These are phyloP conservation scores for Blepharisma undulans DNA, from an alignment of 169 alveolate species.

Conservation along the genomic window DNA sequence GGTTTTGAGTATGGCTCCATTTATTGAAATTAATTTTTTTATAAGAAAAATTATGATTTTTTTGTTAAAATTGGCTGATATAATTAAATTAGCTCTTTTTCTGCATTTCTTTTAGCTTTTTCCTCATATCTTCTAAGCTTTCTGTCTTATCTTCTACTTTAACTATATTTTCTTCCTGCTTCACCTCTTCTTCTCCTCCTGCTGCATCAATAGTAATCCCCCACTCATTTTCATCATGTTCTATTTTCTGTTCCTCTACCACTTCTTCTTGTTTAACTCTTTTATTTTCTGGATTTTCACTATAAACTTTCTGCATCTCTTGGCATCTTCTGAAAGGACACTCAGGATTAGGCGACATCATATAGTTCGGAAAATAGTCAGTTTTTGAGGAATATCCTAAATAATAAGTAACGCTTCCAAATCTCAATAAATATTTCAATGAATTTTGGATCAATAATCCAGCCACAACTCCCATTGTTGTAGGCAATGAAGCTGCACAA, in stretches of 20 bases:
- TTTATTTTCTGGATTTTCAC: neutral
- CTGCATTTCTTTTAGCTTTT: neutral
- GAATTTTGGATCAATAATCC: constrained; percentile 94
- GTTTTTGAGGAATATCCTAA: constrained; percentile 91
- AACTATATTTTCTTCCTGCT: neutral
- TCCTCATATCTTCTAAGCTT: constrained; percentile 32
- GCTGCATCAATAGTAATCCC: neutral
- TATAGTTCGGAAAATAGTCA: constrained; percentile 90
- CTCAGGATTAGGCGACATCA: constrained; percentile 89
- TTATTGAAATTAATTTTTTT: too few species aligned
- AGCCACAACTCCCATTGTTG: constrained; percentile 96
- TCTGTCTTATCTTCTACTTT: neutral
- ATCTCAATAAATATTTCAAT: constrained; percentile 88
- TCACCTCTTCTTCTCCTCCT: neutral
- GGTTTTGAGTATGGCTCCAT: neutral
- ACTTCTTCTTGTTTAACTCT: neutral
- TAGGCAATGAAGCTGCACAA: constrained; percentile 95
- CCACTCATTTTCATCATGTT: constrained; percentile 31
- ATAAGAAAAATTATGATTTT: too few species aligned
- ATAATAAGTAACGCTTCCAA: constrained; percentile 89
- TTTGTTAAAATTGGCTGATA: too few species aligned
- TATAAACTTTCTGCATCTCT: constrained; percentile 53
- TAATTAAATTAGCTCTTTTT: neutral
- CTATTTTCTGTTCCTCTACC: neutral
- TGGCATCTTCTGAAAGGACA: constrained; percentile 88